Conservation (phyloP, 1,284 basidiomycete genomes). For the Chiua sp. region DNA sequence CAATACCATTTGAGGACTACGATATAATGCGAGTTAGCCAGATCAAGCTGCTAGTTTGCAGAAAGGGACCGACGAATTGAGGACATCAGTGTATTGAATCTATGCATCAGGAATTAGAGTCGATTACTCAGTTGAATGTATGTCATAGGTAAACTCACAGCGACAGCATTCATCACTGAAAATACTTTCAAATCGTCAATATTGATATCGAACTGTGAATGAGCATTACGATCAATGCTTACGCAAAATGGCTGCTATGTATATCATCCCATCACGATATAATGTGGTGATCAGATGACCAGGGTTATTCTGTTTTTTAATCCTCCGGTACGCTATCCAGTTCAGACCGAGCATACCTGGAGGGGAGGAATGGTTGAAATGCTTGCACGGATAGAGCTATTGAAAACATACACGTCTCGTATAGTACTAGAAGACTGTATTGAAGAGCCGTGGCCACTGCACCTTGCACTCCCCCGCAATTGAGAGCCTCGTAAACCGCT, state of each 20-base stretch:
- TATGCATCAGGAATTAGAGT: background rate
- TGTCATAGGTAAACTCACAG: constrained; percentile 7
- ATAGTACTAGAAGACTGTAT: constrained; percentile 18
- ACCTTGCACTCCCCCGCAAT: constrained; percentile 14
- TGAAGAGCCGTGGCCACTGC: constrained; percentile 12
- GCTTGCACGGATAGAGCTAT: background rate
- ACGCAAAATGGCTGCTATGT: constrained; percentile 24
- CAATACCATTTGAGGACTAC: constrained; percentile 28
- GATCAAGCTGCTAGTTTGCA: background rate
- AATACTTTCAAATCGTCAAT: constrained; percentile 15
- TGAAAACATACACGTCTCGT: constrained; percentile 17
- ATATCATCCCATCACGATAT: constrained; percentile 30
- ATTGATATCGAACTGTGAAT: background rate
- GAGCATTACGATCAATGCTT: background rate
- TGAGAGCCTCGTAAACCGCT: constrained; percentile 22
- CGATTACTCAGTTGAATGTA: background rate
- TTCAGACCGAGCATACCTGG: constrained; percentile 27
- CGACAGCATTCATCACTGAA: constrained; percentile 21
- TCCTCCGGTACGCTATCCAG: constrained; percentile 22
- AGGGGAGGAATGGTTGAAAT: background rate
- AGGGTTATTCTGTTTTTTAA: constrained; percentile 14
- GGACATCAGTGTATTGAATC: constrained; percentile 20
- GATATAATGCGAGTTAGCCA: constrained; percentile 7
- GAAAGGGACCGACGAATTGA: constrained; percentile 20
- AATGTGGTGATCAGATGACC: constrained; percentile 16